phyloP scores from a whole-genome alignment of 805 yeast species.

The Candida pini region DNA sequence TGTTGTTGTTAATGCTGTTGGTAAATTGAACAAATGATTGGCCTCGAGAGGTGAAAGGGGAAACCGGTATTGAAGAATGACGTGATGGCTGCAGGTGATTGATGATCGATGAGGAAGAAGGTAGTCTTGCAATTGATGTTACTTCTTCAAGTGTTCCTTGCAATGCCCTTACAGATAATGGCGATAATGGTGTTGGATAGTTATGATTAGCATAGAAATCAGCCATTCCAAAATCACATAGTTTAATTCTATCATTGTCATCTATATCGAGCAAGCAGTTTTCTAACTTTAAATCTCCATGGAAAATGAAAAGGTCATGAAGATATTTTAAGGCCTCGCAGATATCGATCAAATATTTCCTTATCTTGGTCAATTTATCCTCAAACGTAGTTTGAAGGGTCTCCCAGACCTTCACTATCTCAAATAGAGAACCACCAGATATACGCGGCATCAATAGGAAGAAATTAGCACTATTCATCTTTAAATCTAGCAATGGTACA shows the following conservation, averaged over 20 bases:
- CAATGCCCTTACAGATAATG: not conserved
- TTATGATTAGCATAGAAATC: constrained; percentile 13
- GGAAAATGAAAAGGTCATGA: constrained; percentile 61
- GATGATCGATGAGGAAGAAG: not conserved
- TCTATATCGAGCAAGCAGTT: constrained; percentile 59
- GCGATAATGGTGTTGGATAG: not conserved
- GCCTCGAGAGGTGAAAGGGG: constrained; percentile 2
- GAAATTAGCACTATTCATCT: constrained; percentile 50
- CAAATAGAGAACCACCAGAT: constrained; percentile 77
- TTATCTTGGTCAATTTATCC: constrained; percentile 19
- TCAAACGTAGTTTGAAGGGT: constrained; percentile 6
- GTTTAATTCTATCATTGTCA: constrained; percentile 35
- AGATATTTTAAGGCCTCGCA: constrained; percentile 55
- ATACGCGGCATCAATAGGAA: constrained; percentile 69
- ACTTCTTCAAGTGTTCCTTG: not conserved
- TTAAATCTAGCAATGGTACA: constrained; percentile 54
- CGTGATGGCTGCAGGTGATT: not conserved
- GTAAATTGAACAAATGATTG: not conserved
- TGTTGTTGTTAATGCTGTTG: not conserved
- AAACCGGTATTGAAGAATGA: not conserved
- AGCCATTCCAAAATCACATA: constrained; percentile 92
- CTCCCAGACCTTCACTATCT: constrained; percentile 67
- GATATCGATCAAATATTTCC: constrained; percentile 46
- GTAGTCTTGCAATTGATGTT: not conserved
- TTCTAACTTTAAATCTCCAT: constrained; percentile 80